Base-by-base conservation (phyloP, 148 eudicot genomes). In the Rhododendron williamsianum region DNA sequence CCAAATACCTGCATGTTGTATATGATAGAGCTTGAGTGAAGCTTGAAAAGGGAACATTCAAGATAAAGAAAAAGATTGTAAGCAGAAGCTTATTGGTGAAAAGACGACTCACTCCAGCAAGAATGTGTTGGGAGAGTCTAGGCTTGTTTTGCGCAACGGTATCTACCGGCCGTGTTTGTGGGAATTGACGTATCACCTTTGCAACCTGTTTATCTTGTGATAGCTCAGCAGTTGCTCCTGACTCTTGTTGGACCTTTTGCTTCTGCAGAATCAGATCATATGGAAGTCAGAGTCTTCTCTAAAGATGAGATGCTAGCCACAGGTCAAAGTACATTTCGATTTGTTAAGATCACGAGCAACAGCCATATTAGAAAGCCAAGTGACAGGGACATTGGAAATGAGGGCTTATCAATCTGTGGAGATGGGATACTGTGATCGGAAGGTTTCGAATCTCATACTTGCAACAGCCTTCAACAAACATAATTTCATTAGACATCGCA, bases 121-220 rank as follows among this genome's bases (percentile, higher is more conserved):
- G 80, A 23, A 93, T 41, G 54, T 91, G 94, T 87, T 85, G 90
- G 41, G 95, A 94, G 81, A 95, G 91, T 49, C 80, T 80, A 41
- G 89, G 85, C 88, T 94, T 93, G 65, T 67, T 89, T 85, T 93
- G 84, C 73, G 76, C 91, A 76, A 77, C 86, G 48, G 54, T 83
- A 25, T 88, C 92, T 72, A 94, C 86, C 48, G 95, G 91, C 83
- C 78, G 89, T 82, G 90, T 94, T 90, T 95, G 97, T 6, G 91
- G 93, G 85, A 89, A 90, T 45, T 88, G 90, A 16, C 93, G 93
- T 27, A 91, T 63, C 74, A 90, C 91, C 86, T 91, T 93, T 5
- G 87, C 87, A 27, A 87, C 87, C 54, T 80, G 91, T 77, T 89
- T 86, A 82, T 85, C 88, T 30, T 23, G 73, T 10, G 82, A 87